Base-by-base conservation (phyloP, 2,329 filamentous ascomycete species). In the Thielaviopsis cerberus region DNA sequence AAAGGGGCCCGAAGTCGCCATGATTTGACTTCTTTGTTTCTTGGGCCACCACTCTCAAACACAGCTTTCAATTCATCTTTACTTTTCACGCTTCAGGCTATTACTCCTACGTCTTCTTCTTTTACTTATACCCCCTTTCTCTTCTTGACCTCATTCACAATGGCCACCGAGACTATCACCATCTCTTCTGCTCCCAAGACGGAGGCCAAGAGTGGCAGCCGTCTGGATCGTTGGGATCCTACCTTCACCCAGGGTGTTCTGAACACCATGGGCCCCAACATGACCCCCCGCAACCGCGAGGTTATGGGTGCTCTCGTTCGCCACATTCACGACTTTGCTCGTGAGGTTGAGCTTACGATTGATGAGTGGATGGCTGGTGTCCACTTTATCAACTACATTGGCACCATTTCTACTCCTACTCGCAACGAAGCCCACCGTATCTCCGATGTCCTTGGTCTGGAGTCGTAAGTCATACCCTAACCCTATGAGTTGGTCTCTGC, bases 341-440 rank as follows among this genome's bases (percentile, higher is more conserved):
- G 86, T 59, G 86, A 90, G 66, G 79, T 86, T 63, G 84, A 89
- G 71, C 78, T 90, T 55, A 88, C 81, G 20, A 76, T 80, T 30
- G 85, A 86, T 57, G 86, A 90, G 71, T 89, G 85, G 85, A 78
- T 88, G 70, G 70, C 79, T 7, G 86, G 85, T 57, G 83, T 89
- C 57, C 76, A 84, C 65, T 88, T 85, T 67, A 72, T 89, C 71
- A 89, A 89, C 73, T 76, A 79, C 52, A 78, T 87, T 62, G 85
- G 86, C 61, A 80, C 86, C 69, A 78, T 81, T 64, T 84, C 78
- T 62, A 77, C 77, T 57, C 77, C 78, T 67, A 83, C 79, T 64
- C 76, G 86, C 60, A 88, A 90, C 69, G 86, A 90, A 72, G 78
- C 82, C 54, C 82, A 85, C 70, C 77, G 85, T 58, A 74, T 89